These are phyloP conservation scores for Trametes elegans DNA, from an alignment of 768 basidiomycete species.

Conservation along the genomic window DNA sequence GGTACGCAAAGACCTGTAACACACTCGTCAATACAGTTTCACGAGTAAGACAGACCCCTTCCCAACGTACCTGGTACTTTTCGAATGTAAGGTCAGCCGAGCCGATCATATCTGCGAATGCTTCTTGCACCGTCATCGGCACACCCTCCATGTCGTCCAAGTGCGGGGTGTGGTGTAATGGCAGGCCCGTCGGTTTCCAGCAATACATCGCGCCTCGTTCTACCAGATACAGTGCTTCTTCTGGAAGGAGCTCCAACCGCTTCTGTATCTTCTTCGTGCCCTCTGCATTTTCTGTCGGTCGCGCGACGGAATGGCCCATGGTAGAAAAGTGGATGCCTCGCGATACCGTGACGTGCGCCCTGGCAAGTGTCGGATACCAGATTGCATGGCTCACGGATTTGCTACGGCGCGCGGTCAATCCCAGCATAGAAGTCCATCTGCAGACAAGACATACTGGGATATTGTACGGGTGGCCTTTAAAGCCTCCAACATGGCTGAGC, in stretches of 20 bases:
- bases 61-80: slow-evolving; percentile 71
- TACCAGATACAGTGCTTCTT: slow-evolving; percentile 91
- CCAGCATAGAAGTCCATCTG: no score
- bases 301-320: slow-evolving; percentile 78
- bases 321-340: slow-evolving; percentile 82
- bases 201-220: slow-evolving; percentile 89
- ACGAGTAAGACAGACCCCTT: background rate
- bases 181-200: slow-evolving; percentile 52
- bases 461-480: slow-evolving; percentile 71
- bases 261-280: slow-evolving; percentile 49
- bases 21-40: background rate
- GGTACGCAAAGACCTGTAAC: slow-evolving; percentile 82
- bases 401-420: slow-evolving; percentile 35
- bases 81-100: slow-evolving; percentile 76
- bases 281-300: slow-evolving; percentile 33
- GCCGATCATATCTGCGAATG: slow-evolving; percentile 83
- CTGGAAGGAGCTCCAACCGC: slow-evolving; percentile 84
- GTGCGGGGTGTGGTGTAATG: slow-evolving; percentile 22
- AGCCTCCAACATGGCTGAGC: slow-evolving; percentile 86
- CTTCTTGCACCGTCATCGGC: slow-evolving; percentile 92
- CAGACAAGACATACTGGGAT: slow-evolving; percentile 54
- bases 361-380: slow-evolving; percentile 66
- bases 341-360: slow-evolving; percentile 66
- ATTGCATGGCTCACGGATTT: slow-evolving; percentile 79
- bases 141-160: slow-evolving; percentile 45